Evolutionary conservation across 331 rosid genomes (phyloP).

Genomic region (Malus hybrid): DNA sequence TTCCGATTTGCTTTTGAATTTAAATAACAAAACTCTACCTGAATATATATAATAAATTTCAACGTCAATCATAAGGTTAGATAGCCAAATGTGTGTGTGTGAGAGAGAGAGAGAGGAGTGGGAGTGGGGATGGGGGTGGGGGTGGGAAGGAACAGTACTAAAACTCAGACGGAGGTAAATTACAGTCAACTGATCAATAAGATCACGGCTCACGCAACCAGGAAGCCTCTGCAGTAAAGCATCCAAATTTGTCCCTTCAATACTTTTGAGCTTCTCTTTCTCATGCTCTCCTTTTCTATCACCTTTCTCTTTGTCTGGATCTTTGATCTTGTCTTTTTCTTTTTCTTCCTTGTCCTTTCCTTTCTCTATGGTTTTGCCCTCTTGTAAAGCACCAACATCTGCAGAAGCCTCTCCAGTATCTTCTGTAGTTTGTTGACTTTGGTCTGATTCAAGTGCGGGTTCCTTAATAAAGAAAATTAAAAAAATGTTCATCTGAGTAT

Average conservation of each 20-base stretch:
- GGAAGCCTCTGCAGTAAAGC: slow-evolving; percentile 98
- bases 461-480: slow-evolving; percentile 38
- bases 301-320: slow-evolving; percentile 69
- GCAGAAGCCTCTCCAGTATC: slow-evolving; percentile 52
- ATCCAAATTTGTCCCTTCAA: slow-evolving; percentile 91
- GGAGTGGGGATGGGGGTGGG: neutral
- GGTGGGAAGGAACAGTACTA: slow-evolving; percentile 2
- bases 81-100: neutral
- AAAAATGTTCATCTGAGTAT: neutral
- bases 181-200: slow-evolving; percentile 95
- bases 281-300: slow-evolving; percentile 78
- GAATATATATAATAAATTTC: slow-evolving; percentile 16
- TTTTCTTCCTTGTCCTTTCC: slow-evolving; percentile 69
- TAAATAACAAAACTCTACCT: slow-evolving; percentile 98
- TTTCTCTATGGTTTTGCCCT: slow-evolving; percentile 52
- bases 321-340: slow-evolving; percentile 75
- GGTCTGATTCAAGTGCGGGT: slow-evolving; percentile 60
- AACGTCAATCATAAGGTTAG: neutral
- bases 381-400: slow-evolving; percentile 49
- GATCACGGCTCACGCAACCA: slow-evolving; percentile 98
- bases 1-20: slow-evolving; percentile 87
- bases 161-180: slow-evolving; percentile 17
- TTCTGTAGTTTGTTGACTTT: slow-evolving; percentile 43
- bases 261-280: slow-evolving; percentile 80
- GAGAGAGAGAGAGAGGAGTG: neutral